Base-by-base conservation (phyloP, 2,329 filamentous ascomycete genomes). In the Boeremia exigua region DNA sequence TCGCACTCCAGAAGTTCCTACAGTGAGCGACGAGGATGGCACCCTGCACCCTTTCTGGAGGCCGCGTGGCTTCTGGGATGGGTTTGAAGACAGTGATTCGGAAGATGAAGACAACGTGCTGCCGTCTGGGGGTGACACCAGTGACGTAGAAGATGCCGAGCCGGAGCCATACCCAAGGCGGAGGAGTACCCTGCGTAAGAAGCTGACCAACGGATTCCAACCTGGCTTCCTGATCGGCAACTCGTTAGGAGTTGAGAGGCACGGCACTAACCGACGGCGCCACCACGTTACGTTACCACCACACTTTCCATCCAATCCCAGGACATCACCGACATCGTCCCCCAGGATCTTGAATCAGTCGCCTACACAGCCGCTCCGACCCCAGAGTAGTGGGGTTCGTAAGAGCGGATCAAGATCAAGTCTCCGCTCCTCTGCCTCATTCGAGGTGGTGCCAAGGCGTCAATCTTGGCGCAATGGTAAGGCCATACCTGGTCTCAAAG, bases 61-160 rank as follows among this genome's bases (percentile, higher is more conserved):
- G 19, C 86, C 86, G 1, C 81, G 82, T 33, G 81, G 81, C n/a
- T 87, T 87, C 71, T 88, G 84, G 84, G 84, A 86, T 34, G 83
- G 82, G 34, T 84, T 77, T 47, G 70, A 72, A n/a, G 74, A 77
- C 50, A 75, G 68, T 23, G 75, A 78, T 8, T 71, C 70, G 5
- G 71, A 75, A 15, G 72, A 63, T 4, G 62, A 74, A 15, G 69
- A 73, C 15, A 71, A 75, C 30, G 67, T 67, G 0, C 68, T 81
- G 1, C 80, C 80, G 0, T 60, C 60, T 12, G 80, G 80, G 6
- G 80, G 80, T 29, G 80, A 82, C 54, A 81, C 79, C 0, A 78
- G 74, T 34, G 74, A 79, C 32, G 62, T 80, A 11, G 68, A 61
- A 32, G 67, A 67, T n/a, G 42, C 49, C 6, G 43, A 54, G 14